Evolutionary conservation across 208 protist genomes (phyloP).

Genomic region (Wallacemonas sp.): DNA sequence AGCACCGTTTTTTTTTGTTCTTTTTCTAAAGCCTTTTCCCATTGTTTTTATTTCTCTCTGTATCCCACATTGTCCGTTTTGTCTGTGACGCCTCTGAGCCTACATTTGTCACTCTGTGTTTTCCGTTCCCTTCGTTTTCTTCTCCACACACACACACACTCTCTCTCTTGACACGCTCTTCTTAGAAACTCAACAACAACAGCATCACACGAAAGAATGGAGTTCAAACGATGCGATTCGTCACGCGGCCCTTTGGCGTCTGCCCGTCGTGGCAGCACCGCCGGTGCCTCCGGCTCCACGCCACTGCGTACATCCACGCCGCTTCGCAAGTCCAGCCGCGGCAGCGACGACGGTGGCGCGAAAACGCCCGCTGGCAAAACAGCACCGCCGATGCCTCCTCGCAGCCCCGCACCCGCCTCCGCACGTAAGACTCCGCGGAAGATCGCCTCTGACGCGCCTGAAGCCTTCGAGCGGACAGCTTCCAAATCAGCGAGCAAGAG

Average conservation of each 20-base stretch:
- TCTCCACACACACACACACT: background rate
- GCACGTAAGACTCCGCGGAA: conserved; percentile 13
- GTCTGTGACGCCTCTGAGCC: background rate
- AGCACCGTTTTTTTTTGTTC: background rate
- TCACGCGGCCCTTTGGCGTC: conserved; percentile 41
- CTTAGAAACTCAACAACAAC: background rate
- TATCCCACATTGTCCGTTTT: background rate
- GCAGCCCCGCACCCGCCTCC: conserved; percentile 15
- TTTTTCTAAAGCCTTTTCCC: background rate
- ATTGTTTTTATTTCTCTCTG: background rate
- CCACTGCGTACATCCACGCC: conserved; percentile 30
- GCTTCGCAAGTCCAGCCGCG: conserved; percentile 15
- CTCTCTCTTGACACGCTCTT: background rate
- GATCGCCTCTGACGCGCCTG: conserved; percentile 12
- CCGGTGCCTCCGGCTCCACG: conserved; percentile 15
- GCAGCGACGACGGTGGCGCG: conserved; percentile 6
- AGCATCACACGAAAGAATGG: conserved; percentile 27
- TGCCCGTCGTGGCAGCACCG: conserved; percentile 11
- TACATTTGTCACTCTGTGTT: too few species aligned
- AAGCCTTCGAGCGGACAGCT: conserved; percentile 22
- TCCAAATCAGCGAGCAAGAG: conserved; percentile 22
- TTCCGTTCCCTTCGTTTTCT: background rate
- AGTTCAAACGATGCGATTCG: conserved; percentile 76
- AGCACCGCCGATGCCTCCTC: conserved; percentile 21
- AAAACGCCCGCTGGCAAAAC: conserved; percentile 3